A percentile compares a stretch with the other conserved stretches of the same genome.
These are phyloP conservation scores for Cryptococcus wingfieldii DNA, from an alignment of 1,284 basidiomycete species.

Conservation along the genomic window DNA sequence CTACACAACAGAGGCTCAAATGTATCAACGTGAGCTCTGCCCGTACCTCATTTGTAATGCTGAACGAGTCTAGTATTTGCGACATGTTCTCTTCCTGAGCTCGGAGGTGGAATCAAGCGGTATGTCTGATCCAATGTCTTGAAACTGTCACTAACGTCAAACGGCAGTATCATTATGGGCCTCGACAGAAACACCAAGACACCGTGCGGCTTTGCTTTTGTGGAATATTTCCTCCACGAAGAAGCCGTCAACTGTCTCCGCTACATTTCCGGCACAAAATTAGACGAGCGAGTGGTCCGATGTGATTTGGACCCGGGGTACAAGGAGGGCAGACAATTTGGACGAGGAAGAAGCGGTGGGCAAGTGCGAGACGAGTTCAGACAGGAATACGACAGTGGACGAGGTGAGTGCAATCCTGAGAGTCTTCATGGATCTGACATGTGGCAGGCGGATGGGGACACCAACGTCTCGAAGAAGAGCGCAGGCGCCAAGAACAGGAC, in stretches of 20 bases:
- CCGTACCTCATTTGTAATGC: background rate
- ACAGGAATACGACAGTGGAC: conserved; percentile 92
- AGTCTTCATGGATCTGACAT: conserved; percentile 8
- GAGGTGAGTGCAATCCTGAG: conserved; percentile 50
- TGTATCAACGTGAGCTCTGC: conserved; percentile 67
- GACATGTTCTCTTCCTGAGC: conserved; percentile 81
- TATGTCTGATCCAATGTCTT: conserved; percentile 6
- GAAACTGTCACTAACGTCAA: background rate
- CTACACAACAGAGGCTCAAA: conserved; percentile 98
- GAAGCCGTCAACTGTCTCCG: conserved; percentile 91
- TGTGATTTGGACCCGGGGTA: conserved; percentile 99
- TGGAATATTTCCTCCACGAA: conserved; percentile 94
- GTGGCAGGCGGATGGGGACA: conserved; percentile 77
- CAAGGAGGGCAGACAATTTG: conserved; percentile 94
- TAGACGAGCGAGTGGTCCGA: conserved; percentile 98
- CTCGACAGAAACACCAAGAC: conserved; percentile 89
- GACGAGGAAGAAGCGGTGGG: conserved; percentile 92
- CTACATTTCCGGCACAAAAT: conserved; percentile 93
- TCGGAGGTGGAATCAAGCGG: conserved; percentile 93
- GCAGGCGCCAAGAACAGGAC: conserved; percentile 66
- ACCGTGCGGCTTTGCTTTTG: conserved; percentile 98
- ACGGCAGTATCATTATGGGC: conserved; percentile 84
- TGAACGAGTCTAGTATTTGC: conserved; percentile 63
- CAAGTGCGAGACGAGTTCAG: conserved; percentile 95
- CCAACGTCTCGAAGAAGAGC: conserved; percentile 50